Conservation (phyloP, 192 early-diverging fungal species). For the Phlyctochytrium bullatum region DNA sequence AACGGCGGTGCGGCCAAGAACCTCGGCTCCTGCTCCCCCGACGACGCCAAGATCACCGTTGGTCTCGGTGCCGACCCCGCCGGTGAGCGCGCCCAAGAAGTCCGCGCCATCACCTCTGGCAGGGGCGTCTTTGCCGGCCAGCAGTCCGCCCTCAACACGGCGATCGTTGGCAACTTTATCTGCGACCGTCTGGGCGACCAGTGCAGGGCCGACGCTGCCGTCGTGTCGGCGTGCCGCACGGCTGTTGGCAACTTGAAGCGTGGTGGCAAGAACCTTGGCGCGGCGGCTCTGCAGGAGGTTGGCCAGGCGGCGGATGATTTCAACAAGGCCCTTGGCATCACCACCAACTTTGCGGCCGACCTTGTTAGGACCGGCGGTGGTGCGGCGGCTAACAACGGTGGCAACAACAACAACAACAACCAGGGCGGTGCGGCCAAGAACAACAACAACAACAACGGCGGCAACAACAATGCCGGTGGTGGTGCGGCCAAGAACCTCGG, state of each 20-base stretch:
- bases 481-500: conserved; percentile 7
- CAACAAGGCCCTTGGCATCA: conserved; percentile 26
- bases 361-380: neutral
- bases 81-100: conserved; percentile 30
- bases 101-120: conserved; percentile 21
- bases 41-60: conserved; percentile 13
- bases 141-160: conserved; percentile 30
- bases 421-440: neutral
- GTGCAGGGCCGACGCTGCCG: conserved; percentile 29
- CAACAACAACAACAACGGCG: neutral
- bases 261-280: conserved; percentile 14
- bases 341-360: conserved; percentile 22
- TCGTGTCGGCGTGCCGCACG: conserved; percentile 10
- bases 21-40: neutral
- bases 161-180: conserved; percentile 35
- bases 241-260: neutral
- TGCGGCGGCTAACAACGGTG: neutral
- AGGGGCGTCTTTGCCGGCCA: conserved; percentile 16
- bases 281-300: neutral
- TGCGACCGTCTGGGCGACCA: conserved; percentile 24
- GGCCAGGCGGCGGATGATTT: conserved; percentile 25
- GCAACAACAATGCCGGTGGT: neutral
- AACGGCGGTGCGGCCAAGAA: neutral
- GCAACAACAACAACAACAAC: neutral
- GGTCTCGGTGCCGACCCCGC: conserved; percentile 22